Conservation (phyloP, 2,329 filamentous ascomycete genomes). For the Fusarium veterinarium region DNA sequence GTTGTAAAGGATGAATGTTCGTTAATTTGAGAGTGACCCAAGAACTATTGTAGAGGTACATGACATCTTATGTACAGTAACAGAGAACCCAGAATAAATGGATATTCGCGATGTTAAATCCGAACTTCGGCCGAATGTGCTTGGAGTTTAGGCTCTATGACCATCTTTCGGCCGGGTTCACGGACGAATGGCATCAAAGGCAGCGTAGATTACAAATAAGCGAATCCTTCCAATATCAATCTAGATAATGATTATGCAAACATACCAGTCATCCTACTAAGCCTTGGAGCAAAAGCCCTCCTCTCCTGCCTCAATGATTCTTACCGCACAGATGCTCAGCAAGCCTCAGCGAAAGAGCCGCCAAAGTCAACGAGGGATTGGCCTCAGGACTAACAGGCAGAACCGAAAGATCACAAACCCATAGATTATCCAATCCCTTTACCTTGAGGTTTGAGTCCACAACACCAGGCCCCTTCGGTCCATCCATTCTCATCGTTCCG, state of each 20-base stretch:
- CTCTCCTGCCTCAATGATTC: not conserved
- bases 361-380: conserved; percentile 24
- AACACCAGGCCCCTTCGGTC: not conserved
- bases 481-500: conserved; percentile 35
- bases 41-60: fast-evolving
- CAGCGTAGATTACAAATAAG: not conserved
- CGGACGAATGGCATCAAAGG: not conserved
- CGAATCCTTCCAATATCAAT: not conserved
- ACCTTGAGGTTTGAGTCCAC: conserved; percentile 21
- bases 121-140: conserved; percentile 13
- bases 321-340: conserved; percentile 12
- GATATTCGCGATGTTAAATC: not conserved
- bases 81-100: not conserved
- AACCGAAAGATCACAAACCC: conserved; percentile 32
- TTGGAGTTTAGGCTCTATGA: not conserved
- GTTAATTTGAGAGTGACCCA: fast-evolving
- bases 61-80: not conserved
- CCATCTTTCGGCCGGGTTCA: not conserved
- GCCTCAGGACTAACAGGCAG: conserved; percentile 29
- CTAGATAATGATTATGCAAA: not conserved
- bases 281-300: fast-evolving
- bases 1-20: fast-evolving
- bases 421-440: conserved; percentile 21
- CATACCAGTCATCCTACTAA: fast-evolving
- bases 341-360: conserved; percentile 24